Evolutionary conservation across 305 asterid genomes (phyloP), one percentile per base, ranked within the genome.

Genomic region (Fraxinus xanthoxyloides): DNA sequence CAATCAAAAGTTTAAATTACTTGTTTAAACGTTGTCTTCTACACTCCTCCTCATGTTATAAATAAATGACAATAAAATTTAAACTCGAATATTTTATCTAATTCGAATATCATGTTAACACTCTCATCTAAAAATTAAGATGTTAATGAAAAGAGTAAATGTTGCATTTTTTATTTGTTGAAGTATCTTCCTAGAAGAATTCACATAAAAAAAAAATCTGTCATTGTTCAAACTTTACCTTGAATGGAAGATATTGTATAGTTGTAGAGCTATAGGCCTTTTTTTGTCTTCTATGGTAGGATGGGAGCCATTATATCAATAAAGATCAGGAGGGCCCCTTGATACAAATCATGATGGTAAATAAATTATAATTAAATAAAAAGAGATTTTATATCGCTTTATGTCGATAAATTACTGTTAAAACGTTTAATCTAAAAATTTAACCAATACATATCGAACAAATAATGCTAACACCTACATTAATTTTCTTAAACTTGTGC

Each of bases 1-100:
- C n/a, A n/a, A n/a, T n/a, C n/a, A n/a, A n/a, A n/a, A n/a, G n/a
- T n/a, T n/a, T n/a, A n/a, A n/a, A n/a, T 21, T 61, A 23, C 70
- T 23, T 61, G n/a, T 21, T 61, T 61, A 21, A 61, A 6, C 8
- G 28, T 61, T 61, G 7, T 61, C 31, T 61, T 26, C 40, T 2
- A 6, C 5, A 21, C 28, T 72, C 79, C 63, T 80, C 83, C 48
- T 85, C 86, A 9, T 76, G 30, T 3, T 48, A 13, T 31, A 31
- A 2, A 31, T 31, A 31, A 31, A 31, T 31, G 34, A 31, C 34
- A 31, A 35, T 35, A 35, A 43, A 12, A 43, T 43, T 43, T 1
- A 9, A 38, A 7, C 13, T 38, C 46, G 3, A 12, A 2, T 12
- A 4, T 43, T 43, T 43, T 43, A 12, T 13, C 17, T 38, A 38